Evolutionary conservation across 305 asterid species (phyloP).

Genomic region (Fraxinus xanthoxyloides): DNA sequence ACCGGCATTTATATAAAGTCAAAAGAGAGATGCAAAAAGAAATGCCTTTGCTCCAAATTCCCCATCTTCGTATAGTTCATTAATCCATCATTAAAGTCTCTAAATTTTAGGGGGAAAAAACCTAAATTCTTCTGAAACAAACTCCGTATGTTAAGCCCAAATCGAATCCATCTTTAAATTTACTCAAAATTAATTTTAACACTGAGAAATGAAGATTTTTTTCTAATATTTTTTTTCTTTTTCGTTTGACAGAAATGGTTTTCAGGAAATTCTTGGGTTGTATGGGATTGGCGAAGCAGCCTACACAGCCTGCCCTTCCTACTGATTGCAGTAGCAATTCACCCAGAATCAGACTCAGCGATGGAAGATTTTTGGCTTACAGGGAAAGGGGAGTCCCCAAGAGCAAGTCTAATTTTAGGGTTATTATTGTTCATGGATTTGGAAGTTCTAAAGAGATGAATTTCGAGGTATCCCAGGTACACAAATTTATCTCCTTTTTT

Average conservation of each 20-base stretch:
- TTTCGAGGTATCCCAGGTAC: constrained; percentile 73
- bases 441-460: constrained; percentile 87
- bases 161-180: constrained; percentile 2
- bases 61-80: background rate
- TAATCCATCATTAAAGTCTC: background rate
- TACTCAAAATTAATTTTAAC: background rate
- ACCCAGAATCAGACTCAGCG: constrained; percentile 57
- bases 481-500: background rate
- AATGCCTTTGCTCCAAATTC: background rate
- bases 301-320: constrained; percentile 43
- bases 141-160: background rate
- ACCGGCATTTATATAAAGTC: background rate
- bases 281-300: constrained; percentile 61
- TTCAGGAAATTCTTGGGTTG: constrained; percentile 60
- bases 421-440: constrained; percentile 84
- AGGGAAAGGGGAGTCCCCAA: constrained; percentile 82
- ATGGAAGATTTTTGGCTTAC: constrained; percentile 84
- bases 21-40: background rate
- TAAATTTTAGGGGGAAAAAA: background rate
- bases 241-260: constrained; percentile 47
- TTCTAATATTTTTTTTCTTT: background rate
- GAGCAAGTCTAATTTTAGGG: constrained; percentile 49
- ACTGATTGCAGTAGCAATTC: constrained; percentile 36
- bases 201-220: background rate
- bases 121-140: background rate